Evolutionary conservation across 2,329 filamentous ascomycete genomes (phyloP).

Genomic region (Colletotrichum cuscutae): DNA sequence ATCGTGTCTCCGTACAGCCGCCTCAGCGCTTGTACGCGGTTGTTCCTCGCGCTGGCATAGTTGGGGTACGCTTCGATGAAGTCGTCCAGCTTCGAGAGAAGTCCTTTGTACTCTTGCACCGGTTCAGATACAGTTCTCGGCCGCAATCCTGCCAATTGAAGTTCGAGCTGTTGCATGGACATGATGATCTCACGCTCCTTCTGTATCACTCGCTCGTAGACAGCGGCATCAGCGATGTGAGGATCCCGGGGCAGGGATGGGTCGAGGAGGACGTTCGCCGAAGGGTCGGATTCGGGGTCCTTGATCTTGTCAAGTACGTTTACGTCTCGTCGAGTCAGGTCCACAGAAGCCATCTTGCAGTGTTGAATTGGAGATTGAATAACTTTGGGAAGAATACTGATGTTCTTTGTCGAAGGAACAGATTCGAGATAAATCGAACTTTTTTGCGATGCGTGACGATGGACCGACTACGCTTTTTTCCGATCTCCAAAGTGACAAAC

Average conservation of each 20-base stretch:
- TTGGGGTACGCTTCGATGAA: slow-evolving; percentile 68
- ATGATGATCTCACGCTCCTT: slow-evolving; percentile 65
- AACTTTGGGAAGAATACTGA: not conserved
- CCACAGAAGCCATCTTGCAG: slow-evolving; percentile 56
- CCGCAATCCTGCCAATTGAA: slow-evolving; percentile 57
- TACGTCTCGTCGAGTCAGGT: slow-evolving; percentile 68
- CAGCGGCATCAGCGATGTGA: slow-evolving; percentile 58
- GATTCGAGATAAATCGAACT: not conserved
- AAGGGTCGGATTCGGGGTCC: slow-evolving; percentile 72
- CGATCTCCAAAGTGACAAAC: not conserved
- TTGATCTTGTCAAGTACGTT: slow-evolving; percentile 74
- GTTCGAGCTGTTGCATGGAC: slow-evolving; percentile 65
- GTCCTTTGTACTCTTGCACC: slow-evolving; percentile 56
- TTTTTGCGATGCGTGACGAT: not conserved
- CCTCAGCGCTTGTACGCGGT: slow-evolving; percentile 75
- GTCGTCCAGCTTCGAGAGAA: slow-evolving; percentile 59
- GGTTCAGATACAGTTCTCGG: slow-evolving; percentile 50
- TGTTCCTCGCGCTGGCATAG: slow-evolving; percentile 80
- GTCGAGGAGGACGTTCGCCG: slow-evolving; percentile 64
- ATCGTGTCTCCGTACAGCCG: slow-evolving; percentile 71
- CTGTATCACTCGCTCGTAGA: slow-evolving; percentile 62
- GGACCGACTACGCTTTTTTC: not conserved
- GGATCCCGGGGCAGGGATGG: slow-evolving; percentile 66
- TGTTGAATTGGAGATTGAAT: not conserved
- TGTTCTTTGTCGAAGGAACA: not conserved